These are phyloP conservation scores for Falciphora oryzae DNA, from an alignment of 2,329 filamentous ascomycete species.

Conservation along the genomic window DNA sequence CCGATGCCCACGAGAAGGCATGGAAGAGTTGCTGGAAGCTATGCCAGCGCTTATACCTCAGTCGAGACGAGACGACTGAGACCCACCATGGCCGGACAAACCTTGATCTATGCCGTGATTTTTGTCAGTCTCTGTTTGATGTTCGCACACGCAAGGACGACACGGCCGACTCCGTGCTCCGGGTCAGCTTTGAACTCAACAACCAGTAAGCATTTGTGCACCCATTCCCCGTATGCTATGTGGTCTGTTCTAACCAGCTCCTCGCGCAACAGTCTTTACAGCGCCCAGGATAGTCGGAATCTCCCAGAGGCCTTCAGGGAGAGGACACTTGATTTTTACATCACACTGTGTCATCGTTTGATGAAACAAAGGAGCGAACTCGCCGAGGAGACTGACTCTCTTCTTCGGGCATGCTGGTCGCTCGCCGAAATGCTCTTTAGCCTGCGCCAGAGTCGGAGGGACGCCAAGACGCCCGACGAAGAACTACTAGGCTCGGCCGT, in stretches of 20 bases:
- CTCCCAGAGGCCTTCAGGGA: slow-evolving; percentile 84
- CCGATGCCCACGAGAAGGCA: slow-evolving; percentile 76
- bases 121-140: slow-evolving; percentile 88
- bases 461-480: slow-evolving; percentile 68
- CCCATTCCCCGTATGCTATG: not conserved
- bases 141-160: slow-evolving; percentile 74
- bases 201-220: slow-evolving; percentile 58
- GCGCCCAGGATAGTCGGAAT: slow-evolving; percentile 72
- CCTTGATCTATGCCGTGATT: slow-evolving; percentile 82
- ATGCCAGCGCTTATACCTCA: slow-evolving; percentile 83
- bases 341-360: slow-evolving; percentile 87
- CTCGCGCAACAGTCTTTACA: slow-evolving; percentile 58
- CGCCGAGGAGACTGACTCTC: slow-evolving; percentile 74
- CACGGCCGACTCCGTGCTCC: slow-evolving; percentile 74
- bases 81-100: slow-evolving; percentile 65
- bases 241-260: slow-evolving; percentile 1
- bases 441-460: slow-evolving; percentile 73
- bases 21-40: slow-evolving; percentile 95
- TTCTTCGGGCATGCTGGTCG: slow-evolving; percentile 82
- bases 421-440: slow-evolving; percentile 91
- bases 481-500: slow-evolving; percentile 83
- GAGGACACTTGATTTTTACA: slow-evolving; percentile 87
- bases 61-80: slow-evolving; percentile 63
- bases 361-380: slow-evolving; percentile 87
- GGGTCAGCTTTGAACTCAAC: slow-evolving; percentile 92